phyloP scores from a whole-genome alignment of 371 early-diverging fungal species.

The Lichtheimia hyalospora region DNA sequence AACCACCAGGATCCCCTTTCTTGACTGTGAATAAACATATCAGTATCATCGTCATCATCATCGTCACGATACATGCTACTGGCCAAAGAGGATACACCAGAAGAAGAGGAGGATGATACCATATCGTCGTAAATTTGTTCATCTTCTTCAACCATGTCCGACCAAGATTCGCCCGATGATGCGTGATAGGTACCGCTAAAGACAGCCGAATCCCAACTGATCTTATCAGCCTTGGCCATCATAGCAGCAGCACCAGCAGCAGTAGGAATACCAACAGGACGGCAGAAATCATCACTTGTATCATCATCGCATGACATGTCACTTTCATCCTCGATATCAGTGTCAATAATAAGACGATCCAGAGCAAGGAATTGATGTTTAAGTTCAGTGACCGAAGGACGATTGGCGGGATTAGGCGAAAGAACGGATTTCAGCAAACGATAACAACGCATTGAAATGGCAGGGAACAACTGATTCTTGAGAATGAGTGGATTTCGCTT shows the following conservation, averaged over 20 bases:
- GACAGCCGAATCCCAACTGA: slow-evolving; percentile 41
- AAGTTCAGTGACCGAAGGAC: slow-evolving; percentile 30
- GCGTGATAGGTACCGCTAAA: slow-evolving; percentile 23
- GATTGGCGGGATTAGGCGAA: slow-evolving; percentile 18
- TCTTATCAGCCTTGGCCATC: slow-evolving; percentile 3
- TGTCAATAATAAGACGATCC: slow-evolving; percentile 9
- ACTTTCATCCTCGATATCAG: slow-evolving; percentile 7
- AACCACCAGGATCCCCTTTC: slow-evolving; percentile 50
- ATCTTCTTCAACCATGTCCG: slow-evolving; percentile 36
- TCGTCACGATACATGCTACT: neutral
- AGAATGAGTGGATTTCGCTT: slow-evolving; percentile 44
- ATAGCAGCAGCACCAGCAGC: slow-evolving; percentile 11
- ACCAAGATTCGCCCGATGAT: slow-evolving; percentile 23
- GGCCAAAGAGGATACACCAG: slow-evolving; percentile 2
- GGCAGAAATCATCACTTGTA: slow-evolving; percentile 4
- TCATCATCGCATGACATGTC: slow-evolving; percentile 9
- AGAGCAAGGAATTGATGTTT: slow-evolving; percentile 21
- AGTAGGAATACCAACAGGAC: slow-evolving; percentile 24
- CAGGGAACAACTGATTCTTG: slow-evolving; percentile 44
- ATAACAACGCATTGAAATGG: slow-evolving; percentile 30
- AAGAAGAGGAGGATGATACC: neutral
- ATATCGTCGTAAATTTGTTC: slow-evolving; percentile 10
- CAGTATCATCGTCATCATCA: slow-evolving; percentile 25
- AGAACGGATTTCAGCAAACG: slow-evolving; percentile 33
- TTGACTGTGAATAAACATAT: slow-evolving; percentile 41